phyloP scores from a whole-genome alignment of 2,329 filamentous ascomycete genomes.

The Colletotrichum eleusines region DNA sequence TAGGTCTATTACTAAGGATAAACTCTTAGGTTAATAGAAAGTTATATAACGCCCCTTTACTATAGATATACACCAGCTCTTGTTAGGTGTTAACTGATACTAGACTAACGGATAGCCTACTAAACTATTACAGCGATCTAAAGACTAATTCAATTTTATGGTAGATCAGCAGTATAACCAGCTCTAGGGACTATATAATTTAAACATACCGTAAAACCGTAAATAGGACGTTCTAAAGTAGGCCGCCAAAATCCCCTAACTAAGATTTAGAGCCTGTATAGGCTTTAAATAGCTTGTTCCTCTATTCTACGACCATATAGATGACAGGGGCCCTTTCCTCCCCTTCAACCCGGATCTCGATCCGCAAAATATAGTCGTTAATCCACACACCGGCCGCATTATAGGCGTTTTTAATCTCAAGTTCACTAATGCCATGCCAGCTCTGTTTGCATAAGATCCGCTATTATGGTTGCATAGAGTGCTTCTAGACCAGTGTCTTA shows the following conservation, averaged over 20 bases:
- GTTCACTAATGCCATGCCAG: slow-evolving; percentile 56
- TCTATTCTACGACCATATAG: slow-evolving; percentile 41
- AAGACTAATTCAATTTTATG: not conserved
- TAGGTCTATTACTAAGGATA: not conserved
- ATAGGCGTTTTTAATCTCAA: slow-evolving; percentile 55
- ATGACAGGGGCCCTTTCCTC: slow-evolving; percentile 51
- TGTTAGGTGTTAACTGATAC: not conserved
- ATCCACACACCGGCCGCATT: slow-evolving; percentile 52
- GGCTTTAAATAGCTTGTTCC: slow-evolving; percentile 49
- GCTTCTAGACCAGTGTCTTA: slow-evolving; percentile 45
- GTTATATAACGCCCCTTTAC: not conserved
- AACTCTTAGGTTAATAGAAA: not conserved
- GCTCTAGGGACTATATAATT: not conserved
- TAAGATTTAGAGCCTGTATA: slow-evolving; percentile 50
- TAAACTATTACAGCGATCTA: not conserved
- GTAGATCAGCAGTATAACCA: not conserved
- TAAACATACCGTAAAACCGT: not conserved
- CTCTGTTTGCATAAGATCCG: slow-evolving; percentile 53
- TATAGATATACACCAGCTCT: not conserved
- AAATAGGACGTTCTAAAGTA: not conserved
- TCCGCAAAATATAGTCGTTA: slow-evolving; percentile 53
- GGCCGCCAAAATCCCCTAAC: slow-evolving; percentile 43
- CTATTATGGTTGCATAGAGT: slow-evolving; percentile 54
- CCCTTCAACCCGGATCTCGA: slow-evolving; percentile 56
- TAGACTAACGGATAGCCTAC: not conserved